phyloP scores from a whole-genome alignment of 1,139 yeast genomes.

The Candida anutae region DNA sequence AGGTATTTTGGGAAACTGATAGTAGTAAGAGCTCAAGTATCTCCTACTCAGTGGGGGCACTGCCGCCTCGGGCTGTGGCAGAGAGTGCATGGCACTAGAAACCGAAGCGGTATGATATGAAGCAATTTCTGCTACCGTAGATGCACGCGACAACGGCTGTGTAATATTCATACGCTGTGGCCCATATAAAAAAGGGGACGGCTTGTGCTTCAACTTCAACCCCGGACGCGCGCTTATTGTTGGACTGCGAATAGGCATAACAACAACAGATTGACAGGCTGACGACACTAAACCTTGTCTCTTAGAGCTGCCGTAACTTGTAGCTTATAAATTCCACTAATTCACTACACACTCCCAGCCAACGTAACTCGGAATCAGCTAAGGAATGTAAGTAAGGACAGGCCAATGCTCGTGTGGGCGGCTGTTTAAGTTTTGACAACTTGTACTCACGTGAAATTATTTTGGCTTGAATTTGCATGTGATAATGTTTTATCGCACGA shows the following conservation, averaged over 20 bases:
- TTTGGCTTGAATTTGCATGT: too few relatives aligned
- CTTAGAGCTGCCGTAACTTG: too few relatives aligned
- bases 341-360: too few relatives aligned
- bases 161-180: slow-evolving; percentile 25
- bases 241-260: slow-evolving; percentile 1
- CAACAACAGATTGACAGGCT: too few relatives aligned
- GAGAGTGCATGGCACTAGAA: slow-evolving; percentile 11
- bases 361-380: too few relatives aligned
- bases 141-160: slow-evolving; percentile 39
- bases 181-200: slow-evolving; percentile 8
- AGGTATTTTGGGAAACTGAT: slow-evolving; percentile 54
- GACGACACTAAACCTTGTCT: too few relatives aligned
- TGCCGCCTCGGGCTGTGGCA: slow-evolving; percentile 8
- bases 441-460: too few relatives aligned
- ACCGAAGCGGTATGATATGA: slow-evolving; percentile 2
- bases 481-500: too few relatives aligned
- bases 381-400: too few relatives aligned
- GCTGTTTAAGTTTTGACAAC: too few relatives aligned
- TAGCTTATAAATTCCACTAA: too few relatives aligned
- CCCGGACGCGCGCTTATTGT: slow-evolving; percentile 3
- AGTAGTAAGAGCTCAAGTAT: slow-evolving; percentile 22
- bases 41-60: slow-evolving; percentile 12
- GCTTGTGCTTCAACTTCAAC: slow-evolving; percentile 8
- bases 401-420: too few relatives aligned
- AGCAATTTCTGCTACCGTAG: slow-evolving; percentile 27